Evolutionary conservation across 352 stramenopile genomes (phyloP).

Genomic region (Phytophthora chlamydospora): DNA sequence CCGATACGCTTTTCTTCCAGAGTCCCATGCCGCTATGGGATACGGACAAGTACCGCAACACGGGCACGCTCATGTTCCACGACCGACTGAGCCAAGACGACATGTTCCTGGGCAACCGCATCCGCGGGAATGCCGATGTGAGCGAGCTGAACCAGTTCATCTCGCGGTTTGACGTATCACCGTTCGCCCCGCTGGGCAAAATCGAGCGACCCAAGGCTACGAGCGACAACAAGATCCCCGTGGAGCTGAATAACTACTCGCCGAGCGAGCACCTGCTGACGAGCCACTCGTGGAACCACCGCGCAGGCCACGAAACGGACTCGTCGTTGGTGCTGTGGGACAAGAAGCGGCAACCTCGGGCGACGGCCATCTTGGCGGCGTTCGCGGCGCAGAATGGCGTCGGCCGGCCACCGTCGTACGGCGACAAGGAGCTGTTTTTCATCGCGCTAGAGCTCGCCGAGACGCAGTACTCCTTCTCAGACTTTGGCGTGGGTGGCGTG

Average conservation of each 20-base stretch:
- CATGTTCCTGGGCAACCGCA: slow-evolving; percentile 49
- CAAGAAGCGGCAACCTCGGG: slow-evolving; percentile 68
- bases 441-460: slow-evolving; percentile 71
- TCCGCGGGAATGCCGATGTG: slow-evolving; percentile 32
- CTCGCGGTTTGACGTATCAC: slow-evolving; percentile 54
- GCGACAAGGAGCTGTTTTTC: slow-evolving; percentile 86
- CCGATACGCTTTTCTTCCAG: slow-evolving; percentile 67
- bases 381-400: slow-evolving; percentile 57
- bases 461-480: slow-evolving; percentile 70
- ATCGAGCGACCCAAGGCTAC: slow-evolving; percentile 38
- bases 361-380: slow-evolving; percentile 64
- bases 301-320: slow-evolving; percentile 71
- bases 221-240: slow-evolving; percentile 30
- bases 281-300: slow-evolving; percentile 73
- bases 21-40: slow-evolving; percentile 66
- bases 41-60: slow-evolving; percentile 50
- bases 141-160: slow-evolving; percentile 58
- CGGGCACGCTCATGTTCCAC: slow-evolving; percentile 66
- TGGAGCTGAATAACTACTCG: slow-evolving; percentile 43
- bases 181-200: slow-evolving; percentile 42
- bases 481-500: slow-evolving; percentile 63
- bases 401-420: slow-evolving; percentile 53
- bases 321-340: slow-evolving; percentile 80
- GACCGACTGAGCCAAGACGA: slow-evolving; percentile 49
- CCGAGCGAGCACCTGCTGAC: slow-evolving; percentile 61